Evolutionary conservation across 805 yeast genomes (phyloP).

Genomic region (Spathaspora passalidarum): DNA sequence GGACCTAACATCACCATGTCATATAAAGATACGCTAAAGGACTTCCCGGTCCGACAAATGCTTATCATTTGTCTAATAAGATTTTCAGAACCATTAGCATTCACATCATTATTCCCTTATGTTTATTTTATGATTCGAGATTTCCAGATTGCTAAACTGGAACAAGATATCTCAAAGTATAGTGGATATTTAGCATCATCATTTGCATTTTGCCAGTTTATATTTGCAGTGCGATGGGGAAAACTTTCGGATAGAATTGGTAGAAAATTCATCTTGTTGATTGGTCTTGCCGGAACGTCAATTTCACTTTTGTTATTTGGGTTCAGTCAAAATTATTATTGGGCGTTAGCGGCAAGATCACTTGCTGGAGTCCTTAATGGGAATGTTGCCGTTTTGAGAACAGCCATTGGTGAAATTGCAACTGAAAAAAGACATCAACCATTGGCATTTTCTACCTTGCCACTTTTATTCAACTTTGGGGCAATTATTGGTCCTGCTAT

Average conservation of each 20-base stretch:
- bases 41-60: slow-evolving; percentile 52
- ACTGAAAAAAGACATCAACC: slow-evolving; percentile 28
- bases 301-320: slow-evolving; percentile 25
- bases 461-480: slow-evolving; percentile 32
- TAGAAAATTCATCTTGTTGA: slow-evolving; percentile 24
- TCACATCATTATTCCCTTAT: slow-evolving; percentile 27
- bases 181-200: slow-evolving; percentile 20
- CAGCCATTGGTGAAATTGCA: slow-evolving; percentile 31
- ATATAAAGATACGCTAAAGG: slow-evolving; percentile 46
- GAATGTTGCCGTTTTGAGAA: slow-evolving; percentile 29
- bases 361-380: slow-evolving; percentile 29
- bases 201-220: slow-evolving; percentile 22
- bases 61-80: slow-evolving; percentile 37
- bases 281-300: slow-evolving; percentile 25
- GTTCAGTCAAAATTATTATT: slow-evolving; percentile 22
- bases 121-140: slow-evolving; percentile 25
- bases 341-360: slow-evolving; percentile 25
- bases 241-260: slow-evolving; percentile 26
- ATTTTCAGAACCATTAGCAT: slow-evolving; percentile 49
- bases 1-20: background rate
- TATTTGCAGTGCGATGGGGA: slow-evolving; percentile 28
- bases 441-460: slow-evolving; percentile 27
- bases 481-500: slow-evolving; percentile 30
- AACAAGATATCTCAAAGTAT: slow-evolving; percentile 18
- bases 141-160: slow-evolving; percentile 17